Percentiles rank a stretch among this genome's conserved stretches.
Conservation (phyloP, 2,329 filamentous ascomycete genomes). For the Exutisphaerella laricina region DNA sequence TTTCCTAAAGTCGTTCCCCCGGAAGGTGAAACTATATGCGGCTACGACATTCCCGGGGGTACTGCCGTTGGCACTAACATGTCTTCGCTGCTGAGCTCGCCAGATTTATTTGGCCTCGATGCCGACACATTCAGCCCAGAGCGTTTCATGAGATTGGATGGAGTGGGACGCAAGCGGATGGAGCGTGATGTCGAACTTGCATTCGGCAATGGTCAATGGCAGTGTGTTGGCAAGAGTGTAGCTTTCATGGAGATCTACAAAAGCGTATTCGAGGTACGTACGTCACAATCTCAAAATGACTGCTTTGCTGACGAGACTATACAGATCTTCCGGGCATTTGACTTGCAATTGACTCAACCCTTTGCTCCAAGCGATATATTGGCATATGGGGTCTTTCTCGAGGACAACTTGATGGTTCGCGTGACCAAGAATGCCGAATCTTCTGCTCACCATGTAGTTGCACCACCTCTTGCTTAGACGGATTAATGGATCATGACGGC, state of each 20-base stretch:
- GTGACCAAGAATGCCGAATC: not conserved
- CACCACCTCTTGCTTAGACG: too few species aligned
- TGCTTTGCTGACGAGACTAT: not conserved
- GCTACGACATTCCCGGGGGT: too few species aligned
- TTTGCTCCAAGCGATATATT: slow-evolving; percentile 1
- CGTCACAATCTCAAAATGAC: too few species aligned
- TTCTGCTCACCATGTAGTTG: too few species aligned
- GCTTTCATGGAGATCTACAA: slow-evolving; percentile 7
- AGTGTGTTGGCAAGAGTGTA: slow-evolving; percentile 6
- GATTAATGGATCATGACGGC: too few species aligned
- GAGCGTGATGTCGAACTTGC: slow-evolving; percentile 4
- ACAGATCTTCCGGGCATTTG: not conserved
- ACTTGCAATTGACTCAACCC: slow-evolving; percentile 1
- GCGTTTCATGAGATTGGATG: too few species aligned
- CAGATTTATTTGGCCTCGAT: too few species aligned
- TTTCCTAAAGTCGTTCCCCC: slow-evolving; percentile 36
- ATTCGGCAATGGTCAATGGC: slow-evolving; percentile 5
- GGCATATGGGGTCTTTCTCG: not conserved
- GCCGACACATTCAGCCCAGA: too few species aligned
- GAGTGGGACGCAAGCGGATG: too few species aligned
- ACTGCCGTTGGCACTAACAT: too few species aligned
- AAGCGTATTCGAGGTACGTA: slow-evolving; percentile 4
- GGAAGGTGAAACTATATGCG: too few species aligned
- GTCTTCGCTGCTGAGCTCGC: too few species aligned
- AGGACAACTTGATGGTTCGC: slow-evolving; percentile 1